These are phyloP conservation scores for Candida odintsovae DNA, from an alignment of 805 yeast genomes.

Conservation along the genomic window DNA sequence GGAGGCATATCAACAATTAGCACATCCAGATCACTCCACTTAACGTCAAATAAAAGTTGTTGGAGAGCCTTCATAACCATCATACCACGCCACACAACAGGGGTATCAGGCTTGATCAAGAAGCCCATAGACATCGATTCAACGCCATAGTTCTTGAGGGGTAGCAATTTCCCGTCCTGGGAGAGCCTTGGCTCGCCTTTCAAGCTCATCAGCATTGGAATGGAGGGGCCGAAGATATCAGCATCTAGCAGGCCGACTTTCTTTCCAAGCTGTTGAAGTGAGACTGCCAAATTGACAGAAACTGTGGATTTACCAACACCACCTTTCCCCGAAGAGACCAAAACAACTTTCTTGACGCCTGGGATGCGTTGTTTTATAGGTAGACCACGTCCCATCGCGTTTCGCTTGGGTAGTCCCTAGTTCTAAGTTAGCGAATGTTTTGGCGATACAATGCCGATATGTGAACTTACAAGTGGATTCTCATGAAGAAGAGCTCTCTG, in stretches of 20 bases:
- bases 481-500: constrained; percentile 27
- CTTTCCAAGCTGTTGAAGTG: constrained; percentile 47
- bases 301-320: constrained; percentile 90
- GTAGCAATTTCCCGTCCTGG: constrained; percentile 48
- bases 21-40: constrained; percentile 64
- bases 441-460: neutral
- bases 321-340: constrained; percentile 69
- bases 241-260: constrained; percentile 70
- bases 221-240: constrained; percentile 80
- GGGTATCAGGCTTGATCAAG: constrained; percentile 56
- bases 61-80: constrained; percentile 85
- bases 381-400: constrained; percentile 40
- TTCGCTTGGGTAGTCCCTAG: constrained; percentile 18
- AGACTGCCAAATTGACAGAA: constrained; percentile 56
- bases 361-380: constrained; percentile 52
- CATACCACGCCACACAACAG: constrained; percentile 81
- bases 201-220: constrained; percentile 67
- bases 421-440: neutral
- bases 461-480: constrained; percentile 47
- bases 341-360: constrained; percentile 58
- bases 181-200: constrained; percentile 63
- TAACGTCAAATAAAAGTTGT: constrained; percentile 76
- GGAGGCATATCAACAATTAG: constrained; percentile 85
- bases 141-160: constrained; percentile 67
- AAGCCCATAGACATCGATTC: constrained; percentile 91